Evolutionary conservation across 2,329 filamentous ascomycete genomes (phyloP).

Genomic region (Fusarium penzigii): DNA sequence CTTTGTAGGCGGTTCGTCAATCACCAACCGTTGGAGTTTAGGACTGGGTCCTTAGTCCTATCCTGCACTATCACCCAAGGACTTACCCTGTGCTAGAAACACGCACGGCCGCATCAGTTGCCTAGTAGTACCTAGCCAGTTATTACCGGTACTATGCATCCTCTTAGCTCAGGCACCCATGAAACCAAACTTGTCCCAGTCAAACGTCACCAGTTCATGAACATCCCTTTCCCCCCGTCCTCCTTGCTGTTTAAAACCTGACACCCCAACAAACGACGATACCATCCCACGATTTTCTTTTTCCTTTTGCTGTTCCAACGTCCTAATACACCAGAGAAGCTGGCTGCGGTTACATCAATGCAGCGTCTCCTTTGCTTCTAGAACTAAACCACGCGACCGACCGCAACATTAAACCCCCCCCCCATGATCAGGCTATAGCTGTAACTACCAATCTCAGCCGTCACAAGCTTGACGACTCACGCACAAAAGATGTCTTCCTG

Average conservation of each 20-base stretch:
- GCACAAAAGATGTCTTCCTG: slow-evolving; percentile 68
- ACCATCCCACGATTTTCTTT: background rate
- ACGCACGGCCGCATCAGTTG: background rate
- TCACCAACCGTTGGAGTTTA: no score
- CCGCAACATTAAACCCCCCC: slow-evolving; percentile 1
- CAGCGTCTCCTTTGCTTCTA: background rate
- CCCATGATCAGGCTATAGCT: slow-evolving; percentile 1
- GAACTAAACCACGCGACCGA: slow-evolving; percentile 3
- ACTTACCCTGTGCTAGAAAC: no score
- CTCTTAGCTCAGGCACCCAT: slow-evolving; percentile 28
- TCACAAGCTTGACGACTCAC: background rate
- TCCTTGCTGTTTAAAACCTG: slow-evolving; percentile 4
- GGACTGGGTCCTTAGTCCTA: no score
- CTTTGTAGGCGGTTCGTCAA: no score
- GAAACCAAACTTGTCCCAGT: slow-evolving; percentile 23
- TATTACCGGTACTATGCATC: slow-evolving; percentile 3
- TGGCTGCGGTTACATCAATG: slow-evolving; percentile 12
- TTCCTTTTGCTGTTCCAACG: background rate
- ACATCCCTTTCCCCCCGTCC: slow-evolving; percentile 7
- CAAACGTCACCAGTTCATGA: slow-evolving; percentile 28
- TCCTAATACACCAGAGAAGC: slow-evolving; percentile 7
- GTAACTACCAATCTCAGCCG: background rate
- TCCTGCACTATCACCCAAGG: no score
- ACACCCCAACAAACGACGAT: slow-evolving; percentile 4
- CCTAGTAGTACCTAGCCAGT: no score